Percentiles rank a stretch among this genome's conserved stretches.
These are phyloP conservation scores for Physcomitrium patens DNA, from an alignment of 225 moss, liverwort and hornwort genomes.

Conservation along the genomic window DNA sequence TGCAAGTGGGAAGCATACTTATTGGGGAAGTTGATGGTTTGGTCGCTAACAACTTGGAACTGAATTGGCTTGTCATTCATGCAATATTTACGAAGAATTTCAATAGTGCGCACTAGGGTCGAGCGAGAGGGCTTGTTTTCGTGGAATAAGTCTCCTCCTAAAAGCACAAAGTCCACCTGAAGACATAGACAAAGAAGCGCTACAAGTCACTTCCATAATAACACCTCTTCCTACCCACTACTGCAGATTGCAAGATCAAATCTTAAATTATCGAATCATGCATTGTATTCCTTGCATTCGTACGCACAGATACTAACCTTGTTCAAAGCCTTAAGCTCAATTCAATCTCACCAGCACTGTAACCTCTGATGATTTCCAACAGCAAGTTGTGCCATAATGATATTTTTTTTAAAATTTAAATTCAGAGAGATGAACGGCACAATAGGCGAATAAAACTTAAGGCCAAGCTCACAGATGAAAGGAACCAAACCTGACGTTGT, in stretches of 20 bases:
- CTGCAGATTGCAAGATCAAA: background rate
- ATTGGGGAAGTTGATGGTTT: constrained; percentile 93
- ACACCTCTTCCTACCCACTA: background rate
- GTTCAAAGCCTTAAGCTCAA: constrained; percentile 18
- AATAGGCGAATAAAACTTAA: background rate
- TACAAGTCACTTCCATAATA: background rate
- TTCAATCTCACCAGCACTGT: background rate
- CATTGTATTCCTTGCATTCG: background rate
- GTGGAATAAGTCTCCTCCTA: constrained; percentile 98
- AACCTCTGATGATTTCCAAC: background rate
- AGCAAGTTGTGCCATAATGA: background rate
- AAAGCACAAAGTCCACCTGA: constrained; percentile 93
- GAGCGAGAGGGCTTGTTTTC: constrained; percentile 99
- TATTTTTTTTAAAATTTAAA: too few species aligned
- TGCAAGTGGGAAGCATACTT: constrained; percentile 52
- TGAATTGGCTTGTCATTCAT: constrained; percentile 88
- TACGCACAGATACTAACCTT: background rate
- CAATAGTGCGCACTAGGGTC: constrained; percentile 90
- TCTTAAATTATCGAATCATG: background rate
- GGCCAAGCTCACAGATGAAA: background rate
- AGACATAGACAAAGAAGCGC: constrained; percentile 20
- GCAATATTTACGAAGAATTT: constrained; percentile 94
- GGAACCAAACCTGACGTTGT: constrained; percentile 69
- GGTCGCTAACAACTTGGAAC: constrained; percentile 98
- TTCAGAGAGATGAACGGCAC: background rate